Evolutionary conservation across 805 yeast genomes (phyloP), one percentile per base, ranked within the genome.

Genomic region (Candida verbasci): DNA sequence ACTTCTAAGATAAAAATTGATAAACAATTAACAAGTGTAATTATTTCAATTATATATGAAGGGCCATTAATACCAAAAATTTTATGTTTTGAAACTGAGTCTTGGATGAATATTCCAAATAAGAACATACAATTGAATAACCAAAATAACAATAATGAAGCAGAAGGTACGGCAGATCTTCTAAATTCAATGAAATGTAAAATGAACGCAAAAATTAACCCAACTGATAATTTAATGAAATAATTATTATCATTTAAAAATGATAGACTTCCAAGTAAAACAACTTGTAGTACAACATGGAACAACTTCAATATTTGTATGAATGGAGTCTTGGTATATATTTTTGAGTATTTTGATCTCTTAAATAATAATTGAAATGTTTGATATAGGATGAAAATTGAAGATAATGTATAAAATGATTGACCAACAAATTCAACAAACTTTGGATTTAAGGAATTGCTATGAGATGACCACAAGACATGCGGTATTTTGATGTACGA

Each of bases 151-250:
- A 70, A 47, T 17, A 68, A 43, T 0, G 70, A 55, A 2, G 66
- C 70, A 20, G 55, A 49, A 10, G 70, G 69, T 2, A 62, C 50
- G 0, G 63, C 47, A 1, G 60, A 55, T 31, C 65, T 57, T 30
- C 67, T 58, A 7, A 64, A 58, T 43, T 77, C 82, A 12, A 71
- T 39, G 7, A 57, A 37, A 28, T 72, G 73, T 9, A 76, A 47
- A 0, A 78, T 78, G 1, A 65, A 30, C 2, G 70, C 57, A 3
- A 66, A 8, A 14, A 36, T 24, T 4, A 27, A 18, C 3, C 40
- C 36, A 10, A 42, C 30, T 11, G 33, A 14, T 3, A 34, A 17
- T n/a, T 30, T 26, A 10, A 40, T n/a, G 21, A 44, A 35, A 15
- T 24, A 32, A 10, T 17, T 18, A 17, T 17, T 33, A 16, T 22